Evolutionary conservation across 1,139 yeast genomes (phyloP), one percentile per base, ranked within the genome.

Genomic region (Candida gigantensis): DNA sequence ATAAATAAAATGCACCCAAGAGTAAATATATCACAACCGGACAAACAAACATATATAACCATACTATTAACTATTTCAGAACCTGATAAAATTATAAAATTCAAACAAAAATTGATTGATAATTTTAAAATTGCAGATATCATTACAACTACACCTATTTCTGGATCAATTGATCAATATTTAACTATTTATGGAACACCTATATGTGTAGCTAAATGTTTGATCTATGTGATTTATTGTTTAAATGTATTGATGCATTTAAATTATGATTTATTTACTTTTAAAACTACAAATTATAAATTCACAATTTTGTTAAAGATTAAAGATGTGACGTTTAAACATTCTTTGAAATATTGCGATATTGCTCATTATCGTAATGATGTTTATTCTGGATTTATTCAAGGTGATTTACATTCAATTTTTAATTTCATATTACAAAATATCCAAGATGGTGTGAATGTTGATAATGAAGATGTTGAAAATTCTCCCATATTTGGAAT

Each of bases 241-340:
- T 35, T 58, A 15, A 47, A 45, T 30, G 58, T 57, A 2, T 50
- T 50, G 24, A 34, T 63, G 20, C 64, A 65, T 44, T 57, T 58
- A 19, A 39, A 48, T 11, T 34, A 38, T 13, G 57, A 54, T 28
- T 40, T 37, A 8, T 53, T 50, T 36, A 64, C 68, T 0, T 54
- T 69, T 29, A 67, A 66, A 36, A 63, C 72, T 1, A 36, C 51
- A 7, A 57, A 54, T 39, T 67, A 60, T 39, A 43, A 44, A 12
- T 25, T 55, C 6, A 43, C 45, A 4, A 10, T 45, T 19, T 17
- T 47, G 12, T 25, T 43, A 13, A 30, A 24, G 10, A 19, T 11
- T 11, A 24, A 17, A 19, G 35, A 31, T 9, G 3, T 17, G 2
- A 20, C 11, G n/a, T 2, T 12, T 4, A 18, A 12, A 14, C 36